These are phyloP conservation scores for Vitis hybrid DNA, from an alignment of 177 flowering plant genomes.

Conservation along the genomic window DNA sequence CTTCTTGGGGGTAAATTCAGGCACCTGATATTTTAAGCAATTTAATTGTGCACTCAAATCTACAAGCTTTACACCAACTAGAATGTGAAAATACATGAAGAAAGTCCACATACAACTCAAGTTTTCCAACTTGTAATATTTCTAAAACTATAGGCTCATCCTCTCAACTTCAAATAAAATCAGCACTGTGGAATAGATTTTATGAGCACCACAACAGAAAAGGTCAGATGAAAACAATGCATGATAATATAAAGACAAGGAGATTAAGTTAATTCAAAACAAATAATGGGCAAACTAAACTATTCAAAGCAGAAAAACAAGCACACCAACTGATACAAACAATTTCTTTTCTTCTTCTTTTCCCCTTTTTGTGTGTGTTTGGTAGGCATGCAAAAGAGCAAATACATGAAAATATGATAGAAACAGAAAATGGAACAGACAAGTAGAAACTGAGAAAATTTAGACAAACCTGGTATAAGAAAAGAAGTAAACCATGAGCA, in stretches of 20 bases:
- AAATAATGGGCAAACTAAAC: background rate
- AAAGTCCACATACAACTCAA: background rate
- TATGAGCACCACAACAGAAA: background rate
- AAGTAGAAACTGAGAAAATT: background rate
- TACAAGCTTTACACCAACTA: background rate
- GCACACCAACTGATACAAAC: background rate
- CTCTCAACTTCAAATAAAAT: background rate
- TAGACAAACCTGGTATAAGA: constrained; percentile 82
- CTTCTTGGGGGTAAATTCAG: too few species aligned
- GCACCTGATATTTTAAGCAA: too few species aligned
- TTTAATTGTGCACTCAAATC: too few species aligned
- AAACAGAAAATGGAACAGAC: background rate
- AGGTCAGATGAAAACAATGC: background rate
- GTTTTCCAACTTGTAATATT: background rate
- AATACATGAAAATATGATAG: background rate
- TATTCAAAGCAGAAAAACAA: background rate
- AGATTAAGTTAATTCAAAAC: background rate
- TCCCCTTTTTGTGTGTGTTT: too few species aligned
- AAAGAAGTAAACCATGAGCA: constrained; percentile 93
- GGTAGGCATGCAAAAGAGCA: background rate
- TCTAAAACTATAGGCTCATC: background rate
- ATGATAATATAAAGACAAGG: background rate
- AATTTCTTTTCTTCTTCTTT: too few species aligned
- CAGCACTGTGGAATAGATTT: too few species aligned
- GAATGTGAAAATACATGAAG: background rate